Evolutionary conservation across 192 early-diverging fungal species (phyloP).

Genomic region (Mortierella claussenii): DNA sequence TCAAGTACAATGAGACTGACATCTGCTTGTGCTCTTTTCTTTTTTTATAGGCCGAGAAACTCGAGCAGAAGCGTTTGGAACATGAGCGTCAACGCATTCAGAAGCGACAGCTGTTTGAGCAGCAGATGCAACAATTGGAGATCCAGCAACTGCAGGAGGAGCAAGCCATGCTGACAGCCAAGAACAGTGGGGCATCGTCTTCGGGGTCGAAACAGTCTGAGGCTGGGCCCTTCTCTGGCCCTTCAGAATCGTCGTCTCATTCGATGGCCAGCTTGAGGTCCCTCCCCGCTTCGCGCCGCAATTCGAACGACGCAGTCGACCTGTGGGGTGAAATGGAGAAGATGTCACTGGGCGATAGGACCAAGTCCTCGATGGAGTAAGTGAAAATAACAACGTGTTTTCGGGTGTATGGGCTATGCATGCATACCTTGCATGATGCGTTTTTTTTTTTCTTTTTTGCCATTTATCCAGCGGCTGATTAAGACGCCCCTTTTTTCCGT

Average conservation of each 20-base stretch:
- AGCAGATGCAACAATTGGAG: slow-evolving; percentile 61
- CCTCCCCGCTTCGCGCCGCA: slow-evolving; percentile 75
- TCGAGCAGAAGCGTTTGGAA: slow-evolving; percentile 59
- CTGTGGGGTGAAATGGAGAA: slow-evolving; percentile 53
- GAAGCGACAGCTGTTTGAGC: slow-evolving; percentile 56
- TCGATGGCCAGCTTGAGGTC: slow-evolving; percentile 56
- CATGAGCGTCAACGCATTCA: slow-evolving; percentile 56
- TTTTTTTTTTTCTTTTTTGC: no score
- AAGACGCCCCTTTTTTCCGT: slow-evolving; percentile 5
- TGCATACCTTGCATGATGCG: not conserved
- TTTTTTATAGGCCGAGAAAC: slow-evolving; percentile 38
- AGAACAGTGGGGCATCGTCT: slow-evolving; percentile 38
- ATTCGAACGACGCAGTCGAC: slow-evolving; percentile 69
- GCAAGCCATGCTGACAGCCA: slow-evolving; percentile 52
- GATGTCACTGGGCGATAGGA: slow-evolving; percentile 50
- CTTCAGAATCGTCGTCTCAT: slow-evolving; percentile 13
- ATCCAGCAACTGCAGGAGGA: slow-evolving; percentile 60
- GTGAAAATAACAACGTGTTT: slow-evolving; percentile 4
- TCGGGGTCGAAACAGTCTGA: slow-evolving; percentile 37
- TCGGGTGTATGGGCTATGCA: slow-evolving; percentile 5
- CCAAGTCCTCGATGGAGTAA: slow-evolving; percentile 45
- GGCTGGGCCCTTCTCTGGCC: slow-evolving; percentile 28
- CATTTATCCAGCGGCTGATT: not conserved
- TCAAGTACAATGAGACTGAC: no score
- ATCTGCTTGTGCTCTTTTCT: not conserved